Conservation (phyloP, 176 grass and related monocot genomes). For the Aegilops longissima region DNA sequence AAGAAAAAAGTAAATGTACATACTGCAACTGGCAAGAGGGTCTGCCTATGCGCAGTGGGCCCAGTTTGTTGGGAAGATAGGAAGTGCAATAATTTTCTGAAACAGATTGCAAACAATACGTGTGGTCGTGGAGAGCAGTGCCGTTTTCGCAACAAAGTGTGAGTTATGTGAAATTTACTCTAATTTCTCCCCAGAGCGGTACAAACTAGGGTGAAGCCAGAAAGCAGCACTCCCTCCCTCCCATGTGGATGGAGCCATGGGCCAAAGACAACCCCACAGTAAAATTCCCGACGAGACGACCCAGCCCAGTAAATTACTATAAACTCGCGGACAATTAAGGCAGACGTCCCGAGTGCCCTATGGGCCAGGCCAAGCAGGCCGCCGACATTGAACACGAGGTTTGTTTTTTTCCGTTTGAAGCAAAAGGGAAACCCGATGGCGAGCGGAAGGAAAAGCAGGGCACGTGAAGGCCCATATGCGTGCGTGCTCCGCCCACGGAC, state of each 20-base stretch:
- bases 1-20: background rate
- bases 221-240: background rate
- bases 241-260: background rate
- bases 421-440: background rate
- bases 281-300: background rate
- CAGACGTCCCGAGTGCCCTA: background rate
- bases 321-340: background rate
- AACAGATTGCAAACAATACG: too few relatives aligned
- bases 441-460: background rate
- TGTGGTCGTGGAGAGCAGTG: background rate
- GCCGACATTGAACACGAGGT: background rate
- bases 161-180: background rate
- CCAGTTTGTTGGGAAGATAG: background rate
- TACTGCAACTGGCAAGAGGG: background rate
- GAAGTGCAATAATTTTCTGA: background rate
- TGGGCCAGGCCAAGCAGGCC: conserved; percentile 8
- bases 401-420: background rate
- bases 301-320: background rate
- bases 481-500: background rate
- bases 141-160: background rate
- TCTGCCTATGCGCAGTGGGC: background rate
- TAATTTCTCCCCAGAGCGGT: background rate
- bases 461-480: background rate
- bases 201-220: background rate
- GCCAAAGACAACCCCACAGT: background rate